phyloP scores from a whole-genome alignment of 768 basidiomycete genomes.

The Hygrocybe coccinea region DNA sequence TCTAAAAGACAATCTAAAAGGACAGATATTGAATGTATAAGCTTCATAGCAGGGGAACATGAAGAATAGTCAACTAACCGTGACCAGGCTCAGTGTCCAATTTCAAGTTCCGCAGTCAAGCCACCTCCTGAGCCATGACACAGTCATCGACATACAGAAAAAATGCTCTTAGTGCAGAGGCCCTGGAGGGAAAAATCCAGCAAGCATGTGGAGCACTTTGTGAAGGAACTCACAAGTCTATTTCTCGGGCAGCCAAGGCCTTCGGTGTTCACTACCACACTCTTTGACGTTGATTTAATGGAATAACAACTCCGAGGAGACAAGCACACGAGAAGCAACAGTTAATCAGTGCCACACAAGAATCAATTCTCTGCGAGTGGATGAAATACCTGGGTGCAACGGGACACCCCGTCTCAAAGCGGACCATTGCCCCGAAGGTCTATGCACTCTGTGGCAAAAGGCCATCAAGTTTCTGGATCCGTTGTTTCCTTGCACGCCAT shows the following conservation, averaged over 20 bases:
- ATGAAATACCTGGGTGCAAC: constrained; percentile 7
- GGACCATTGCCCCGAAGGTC: background rate
- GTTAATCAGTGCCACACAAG: constrained; percentile 8
- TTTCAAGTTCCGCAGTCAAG: too few species aligned
- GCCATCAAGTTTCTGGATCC: background rate
- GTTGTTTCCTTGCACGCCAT: background rate
- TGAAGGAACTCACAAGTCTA: background rate
- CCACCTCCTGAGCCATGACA: too few species aligned
- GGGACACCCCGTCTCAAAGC: constrained; percentile 4
- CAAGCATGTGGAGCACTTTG: background rate
- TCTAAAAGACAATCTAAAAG: too few species aligned
- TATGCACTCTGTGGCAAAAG: background rate
- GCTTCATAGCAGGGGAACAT: too few species aligned
- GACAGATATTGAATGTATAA: too few species aligned
- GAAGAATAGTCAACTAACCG: too few species aligned
- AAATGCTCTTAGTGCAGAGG: background rate
- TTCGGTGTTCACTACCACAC: background rate
- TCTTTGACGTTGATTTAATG: background rate
- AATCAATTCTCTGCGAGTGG: constrained; percentile 14
- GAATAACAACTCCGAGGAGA: background rate
- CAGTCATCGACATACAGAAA: too few species aligned
- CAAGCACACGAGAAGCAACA: constrained; percentile 8
- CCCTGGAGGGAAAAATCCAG: background rate
- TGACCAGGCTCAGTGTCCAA: too few species aligned
- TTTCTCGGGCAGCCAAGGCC: background rate